Evolutionary conservation across 2,329 filamentous ascomycete genomes (phyloP).

Genomic region (Knoxdaviesia proteae): DNA sequence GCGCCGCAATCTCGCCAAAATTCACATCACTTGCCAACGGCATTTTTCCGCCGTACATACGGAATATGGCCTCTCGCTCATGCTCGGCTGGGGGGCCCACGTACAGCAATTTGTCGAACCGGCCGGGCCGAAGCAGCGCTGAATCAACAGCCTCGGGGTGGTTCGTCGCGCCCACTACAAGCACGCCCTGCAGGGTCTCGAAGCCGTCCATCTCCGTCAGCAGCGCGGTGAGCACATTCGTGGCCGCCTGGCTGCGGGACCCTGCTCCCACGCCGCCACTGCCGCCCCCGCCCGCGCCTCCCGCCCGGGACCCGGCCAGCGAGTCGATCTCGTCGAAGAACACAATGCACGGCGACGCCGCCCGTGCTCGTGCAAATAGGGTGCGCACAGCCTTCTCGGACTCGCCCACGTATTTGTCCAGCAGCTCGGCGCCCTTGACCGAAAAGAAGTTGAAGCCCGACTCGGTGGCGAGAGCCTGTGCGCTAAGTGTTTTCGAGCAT

Average conservation of each 20-base stretch:
- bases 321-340: conserved; percentile 47
- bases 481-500: conserved; percentile 84
- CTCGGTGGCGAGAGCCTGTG: conserved; percentile 78
- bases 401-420: conserved; percentile 95
- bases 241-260: conserved; percentile 21
- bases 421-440: conserved; percentile 79
- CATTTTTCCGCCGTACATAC: conserved; percentile 41
- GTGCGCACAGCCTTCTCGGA: conserved; percentile 72
- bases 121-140: conserved; percentile 65
- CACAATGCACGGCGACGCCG: conserved; percentile 70
- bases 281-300: conserved; percentile 22
- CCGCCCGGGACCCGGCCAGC: conserved; percentile 40
- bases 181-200: conserved; percentile 60
- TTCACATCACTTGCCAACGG: conserved; percentile 43
- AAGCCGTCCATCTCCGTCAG: conserved; percentile 95
- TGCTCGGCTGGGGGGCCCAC: conserved; percentile 58
- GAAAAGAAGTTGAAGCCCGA: conserved; percentile 84
- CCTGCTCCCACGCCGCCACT: conserved; percentile 7
- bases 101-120: conserved; percentile 71
- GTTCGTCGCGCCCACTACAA: conserved; percentile 83
- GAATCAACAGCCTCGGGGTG: conserved; percentile 70
- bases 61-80: conserved; percentile 58
- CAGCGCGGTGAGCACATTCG: conserved; percentile 76
- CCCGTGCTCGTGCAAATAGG: conserved; percentile 66
- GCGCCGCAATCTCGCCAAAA: conserved; percentile 36